These are phyloP conservation scores for Macrophomina phaseolina DNA, from an alignment of 2,329 filamentous ascomycete species.

Conservation along the genomic window DNA sequence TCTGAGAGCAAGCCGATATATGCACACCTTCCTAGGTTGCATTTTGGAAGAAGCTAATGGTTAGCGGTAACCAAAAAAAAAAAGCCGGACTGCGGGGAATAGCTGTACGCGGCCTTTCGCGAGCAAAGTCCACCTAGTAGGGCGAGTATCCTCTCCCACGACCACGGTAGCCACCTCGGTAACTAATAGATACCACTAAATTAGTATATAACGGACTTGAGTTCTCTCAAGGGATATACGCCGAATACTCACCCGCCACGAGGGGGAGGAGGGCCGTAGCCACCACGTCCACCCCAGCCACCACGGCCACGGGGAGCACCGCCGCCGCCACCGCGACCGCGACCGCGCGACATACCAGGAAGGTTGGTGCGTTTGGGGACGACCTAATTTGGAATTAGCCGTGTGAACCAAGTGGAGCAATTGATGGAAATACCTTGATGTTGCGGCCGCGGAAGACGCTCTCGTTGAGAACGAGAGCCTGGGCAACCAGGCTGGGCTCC, in stretches of 20 bases:
- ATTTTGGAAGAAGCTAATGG: constrained; percentile 18
- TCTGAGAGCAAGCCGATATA: constrained; percentile 15
- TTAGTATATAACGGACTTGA: constrained; percentile 26
- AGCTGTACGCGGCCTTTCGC: constrained; percentile 9
- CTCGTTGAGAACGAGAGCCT: constrained; percentile 94
- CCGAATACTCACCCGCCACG: constrained; percentile 45
- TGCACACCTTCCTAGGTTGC: constrained; percentile 15
- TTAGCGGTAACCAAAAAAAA: constrained; percentile 17
- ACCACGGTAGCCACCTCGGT: constrained; percentile 46
- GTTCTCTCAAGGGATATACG: constrained; percentile 11
- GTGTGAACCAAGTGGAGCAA: background rate
- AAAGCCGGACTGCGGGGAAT: background rate
- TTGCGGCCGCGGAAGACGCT: constrained; percentile 93
- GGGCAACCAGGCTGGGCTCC: constrained; percentile 84
- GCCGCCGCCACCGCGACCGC: constrained; percentile 61
- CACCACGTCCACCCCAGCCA: constrained; percentile 56
- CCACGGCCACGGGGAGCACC: constrained; percentile 54
- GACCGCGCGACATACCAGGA: constrained; percentile 87
- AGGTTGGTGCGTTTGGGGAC: constrained; percentile 95
- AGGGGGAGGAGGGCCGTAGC: constrained; percentile 50
- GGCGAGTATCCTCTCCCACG: constrained; percentile 38
- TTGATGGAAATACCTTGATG: constrained; percentile 73
- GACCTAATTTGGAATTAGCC: constrained; percentile 56
- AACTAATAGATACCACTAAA: constrained; percentile 29
- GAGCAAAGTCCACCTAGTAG: constrained; percentile 33